Evolutionary conservation across 495 filamentous ascomycete genomes (phyloP).

Genomic region (Penicillium arizonense): DNA sequence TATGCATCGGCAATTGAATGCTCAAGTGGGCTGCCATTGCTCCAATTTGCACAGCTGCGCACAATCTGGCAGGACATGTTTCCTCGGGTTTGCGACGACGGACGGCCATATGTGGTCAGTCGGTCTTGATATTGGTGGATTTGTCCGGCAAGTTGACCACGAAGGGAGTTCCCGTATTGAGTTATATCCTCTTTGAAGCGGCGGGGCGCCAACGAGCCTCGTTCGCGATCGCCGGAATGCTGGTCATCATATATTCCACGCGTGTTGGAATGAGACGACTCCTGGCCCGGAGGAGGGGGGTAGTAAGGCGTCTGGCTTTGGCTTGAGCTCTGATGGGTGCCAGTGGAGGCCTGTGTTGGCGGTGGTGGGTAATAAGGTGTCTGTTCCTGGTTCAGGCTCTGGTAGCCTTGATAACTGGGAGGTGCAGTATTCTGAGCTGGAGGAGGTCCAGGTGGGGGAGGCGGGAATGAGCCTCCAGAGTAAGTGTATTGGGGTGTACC

Average conservation of each 20-base stretch:
- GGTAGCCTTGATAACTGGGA: slow-evolving; percentile 9
- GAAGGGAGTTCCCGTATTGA: slow-evolving; percentile 35
- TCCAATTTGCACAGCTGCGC: slow-evolving; percentile 72
- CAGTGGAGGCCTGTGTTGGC: slow-evolving; percentile 15
- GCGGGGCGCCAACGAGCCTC: slow-evolving; percentile 29
- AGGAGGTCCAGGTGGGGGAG: slow-evolving; percentile 39
- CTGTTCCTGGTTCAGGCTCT: slow-evolving; percentile 14
- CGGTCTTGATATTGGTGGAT: slow-evolving; percentile 49
- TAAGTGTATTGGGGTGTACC: slow-evolving; percentile 29
- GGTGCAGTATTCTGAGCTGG: slow-evolving; percentile 29
- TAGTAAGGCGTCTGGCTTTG: slow-evolving; percentile 30
- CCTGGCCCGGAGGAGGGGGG: slow-evolving; percentile 42
- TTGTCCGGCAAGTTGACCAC: slow-evolving; percentile 45
- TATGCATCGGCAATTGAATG: slow-evolving; percentile 93
- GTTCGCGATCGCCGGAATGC: slow-evolving; percentile 31
- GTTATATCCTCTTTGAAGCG: slow-evolving; percentile 37
- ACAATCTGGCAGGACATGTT: slow-evolving; percentile 66
- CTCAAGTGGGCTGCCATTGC: slow-evolving; percentile 63
- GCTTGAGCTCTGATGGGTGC: slow-evolving; percentile 5
- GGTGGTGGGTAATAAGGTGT: slow-evolving; percentile 17
- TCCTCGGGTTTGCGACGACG: slow-evolving; percentile 32
- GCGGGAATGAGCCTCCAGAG: slow-evolving; percentile 43
- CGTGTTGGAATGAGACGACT: slow-evolving; percentile 27
- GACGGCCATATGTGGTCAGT: slow-evolving; percentile 27
- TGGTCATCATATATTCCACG: slow-evolving; percentile 41